phyloP scores from a whole-genome alignment of 768 basidiomycete genomes.

The Hygrocybe punicea region DNA sequence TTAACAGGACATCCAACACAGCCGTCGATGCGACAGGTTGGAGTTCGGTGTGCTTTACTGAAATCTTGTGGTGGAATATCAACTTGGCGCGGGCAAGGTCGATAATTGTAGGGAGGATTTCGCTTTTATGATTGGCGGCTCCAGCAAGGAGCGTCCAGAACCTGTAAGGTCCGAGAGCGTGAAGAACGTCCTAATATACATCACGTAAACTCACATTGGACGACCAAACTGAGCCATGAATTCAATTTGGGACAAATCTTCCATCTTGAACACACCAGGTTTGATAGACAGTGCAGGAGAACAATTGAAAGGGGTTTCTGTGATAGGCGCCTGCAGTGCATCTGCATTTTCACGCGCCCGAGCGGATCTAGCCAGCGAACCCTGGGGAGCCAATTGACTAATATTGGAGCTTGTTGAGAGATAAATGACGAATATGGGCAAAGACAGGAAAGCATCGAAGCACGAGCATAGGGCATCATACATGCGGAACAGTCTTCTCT shows the following conservation, averaged over 20 bases:
- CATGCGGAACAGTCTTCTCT: not conserved
- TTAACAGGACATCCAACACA: conserved; percentile 14
- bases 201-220: not conserved
- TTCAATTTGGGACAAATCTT: not conserved
- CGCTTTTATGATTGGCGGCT: not conserved
- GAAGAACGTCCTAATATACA: not conserved
- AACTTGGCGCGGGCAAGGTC: not conserved
- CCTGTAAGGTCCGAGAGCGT: not conserved
- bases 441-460: not conserved
- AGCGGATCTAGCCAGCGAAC: not conserved
- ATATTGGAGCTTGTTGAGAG: not conserved
- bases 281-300: not conserved
- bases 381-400: not conserved
- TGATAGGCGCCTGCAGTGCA: conserved; percentile 1
- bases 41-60: not conserved
- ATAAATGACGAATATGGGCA: not conserved
- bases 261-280: not conserved
- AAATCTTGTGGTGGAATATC: not conserved
- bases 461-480: conserved; percentile 1
- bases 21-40: conserved; percentile 3
- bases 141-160: not conserved
- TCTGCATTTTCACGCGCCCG: not conserved
- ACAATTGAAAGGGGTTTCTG: conserved; percentile 6
- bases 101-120: not conserved
- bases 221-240: not conserved